Evolutionary conservation across 1,284 basidiomycete species (phyloP).

Genomic region (Puccinia coronata): DNA sequence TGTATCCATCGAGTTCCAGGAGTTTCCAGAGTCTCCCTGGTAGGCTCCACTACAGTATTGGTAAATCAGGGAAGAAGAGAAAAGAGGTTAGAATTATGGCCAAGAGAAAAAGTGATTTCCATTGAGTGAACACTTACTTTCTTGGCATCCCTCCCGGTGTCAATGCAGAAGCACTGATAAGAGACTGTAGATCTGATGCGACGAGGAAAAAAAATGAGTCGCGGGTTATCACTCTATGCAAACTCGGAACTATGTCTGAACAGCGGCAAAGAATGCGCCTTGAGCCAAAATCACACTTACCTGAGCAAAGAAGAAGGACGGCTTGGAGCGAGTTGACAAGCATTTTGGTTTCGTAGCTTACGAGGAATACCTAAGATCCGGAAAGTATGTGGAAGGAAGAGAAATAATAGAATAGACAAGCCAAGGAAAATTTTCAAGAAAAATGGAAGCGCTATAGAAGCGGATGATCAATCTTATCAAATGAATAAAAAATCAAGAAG

Average conservation of each 20-base stretch:
- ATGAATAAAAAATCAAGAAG: too few relatives aligned
- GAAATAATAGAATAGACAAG: too few relatives aligned
- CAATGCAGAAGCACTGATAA: background rate
- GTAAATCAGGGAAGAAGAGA: too few relatives aligned
- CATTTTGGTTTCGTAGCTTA: background rate
- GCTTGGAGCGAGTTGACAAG: background rate
- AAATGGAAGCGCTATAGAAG: too few relatives aligned
- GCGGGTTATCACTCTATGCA: background rate
- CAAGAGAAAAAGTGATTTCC: too few relatives aligned
- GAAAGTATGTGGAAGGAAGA: too few relatives aligned
- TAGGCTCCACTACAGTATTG: too few relatives aligned
- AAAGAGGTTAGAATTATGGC: background rate
- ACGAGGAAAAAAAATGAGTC: background rate
- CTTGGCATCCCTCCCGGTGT: background rate
- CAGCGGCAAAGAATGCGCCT: too few relatives aligned
- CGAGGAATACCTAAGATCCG: too few relatives aligned
- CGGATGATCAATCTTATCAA: too few relatives aligned
- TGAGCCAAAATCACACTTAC: background rate
- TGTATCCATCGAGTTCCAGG: background rate
- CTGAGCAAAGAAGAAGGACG: background rate
- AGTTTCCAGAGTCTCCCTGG: background rate
- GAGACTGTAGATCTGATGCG: too few relatives aligned
- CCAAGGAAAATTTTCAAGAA: too few relatives aligned
- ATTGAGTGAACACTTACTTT: background rate
- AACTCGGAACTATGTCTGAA: background rate